Conservation (phyloP, 352 stramenopile genomes). For the Phytophthora aleatoria region DNA sequence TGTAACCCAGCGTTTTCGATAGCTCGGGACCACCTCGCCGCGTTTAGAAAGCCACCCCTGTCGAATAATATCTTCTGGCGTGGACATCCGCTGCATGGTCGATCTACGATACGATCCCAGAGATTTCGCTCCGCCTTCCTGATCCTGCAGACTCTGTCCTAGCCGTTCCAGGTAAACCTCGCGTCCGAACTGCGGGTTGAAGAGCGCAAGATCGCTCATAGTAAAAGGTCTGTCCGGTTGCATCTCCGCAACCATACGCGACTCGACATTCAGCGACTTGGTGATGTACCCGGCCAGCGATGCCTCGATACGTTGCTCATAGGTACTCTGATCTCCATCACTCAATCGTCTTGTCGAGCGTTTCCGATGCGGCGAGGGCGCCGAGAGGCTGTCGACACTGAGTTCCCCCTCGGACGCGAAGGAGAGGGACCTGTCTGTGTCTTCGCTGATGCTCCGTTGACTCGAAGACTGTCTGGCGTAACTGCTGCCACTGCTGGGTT, state of each 20-base stretch:
- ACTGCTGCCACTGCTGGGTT: slow-evolving; percentile 26
- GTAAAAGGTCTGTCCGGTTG: slow-evolving; percentile 51
- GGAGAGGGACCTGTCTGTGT: slow-evolving; percentile 72
- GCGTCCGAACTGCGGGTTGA: slow-evolving; percentile 73
- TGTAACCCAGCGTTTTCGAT: slow-evolving; percentile 84
- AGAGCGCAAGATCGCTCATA: slow-evolving; percentile 66
- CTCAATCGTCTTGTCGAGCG: slow-evolving; percentile 42
- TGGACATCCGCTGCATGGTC: slow-evolving; percentile 60
- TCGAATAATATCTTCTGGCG: slow-evolving; percentile 41
- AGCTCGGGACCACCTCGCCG: slow-evolving; percentile 76
- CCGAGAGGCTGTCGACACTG: slow-evolving; percentile 37
- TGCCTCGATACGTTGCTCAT: slow-evolving; percentile 73
- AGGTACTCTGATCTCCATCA: slow-evolving; percentile 51
- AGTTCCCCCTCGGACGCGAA: slow-evolving; percentile 62
- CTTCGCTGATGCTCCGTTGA: slow-evolving; percentile 55
- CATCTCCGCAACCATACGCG: slow-evolving; percentile 35
- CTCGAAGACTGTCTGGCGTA: slow-evolving; percentile 39
- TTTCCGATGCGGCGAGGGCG: slow-evolving; percentile 31
- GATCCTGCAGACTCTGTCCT: slow-evolving; percentile 60
- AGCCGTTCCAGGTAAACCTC: slow-evolving; percentile 75
- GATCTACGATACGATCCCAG: slow-evolving; percentile 73
- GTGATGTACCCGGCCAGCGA: slow-evolving; percentile 60
- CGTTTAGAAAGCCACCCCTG: slow-evolving; percentile 86
- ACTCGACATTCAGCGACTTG: slow-evolving; percentile 53
- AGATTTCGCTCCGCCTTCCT: slow-evolving; percentile 59